Evolutionary conservation across 176 grass and related monocot species (phyloP).

Genomic region (Areca catechu): DNA sequence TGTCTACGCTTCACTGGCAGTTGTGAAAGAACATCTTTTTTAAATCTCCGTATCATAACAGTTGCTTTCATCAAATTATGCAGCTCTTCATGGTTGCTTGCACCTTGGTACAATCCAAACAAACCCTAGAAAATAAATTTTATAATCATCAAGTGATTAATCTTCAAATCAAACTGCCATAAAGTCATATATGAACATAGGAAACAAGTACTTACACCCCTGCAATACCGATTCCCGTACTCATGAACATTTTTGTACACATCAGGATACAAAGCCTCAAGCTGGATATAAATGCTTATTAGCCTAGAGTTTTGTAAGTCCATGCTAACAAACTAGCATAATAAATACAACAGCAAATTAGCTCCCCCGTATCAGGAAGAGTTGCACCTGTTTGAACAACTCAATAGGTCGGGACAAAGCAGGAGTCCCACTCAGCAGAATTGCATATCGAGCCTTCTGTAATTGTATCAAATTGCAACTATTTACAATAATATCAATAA

Average conservation of each 20-base stretch:
- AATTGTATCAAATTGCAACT: slow-evolving; percentile 21
- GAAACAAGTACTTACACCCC: slow-evolving; percentile 70
- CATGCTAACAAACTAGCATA: not conserved
- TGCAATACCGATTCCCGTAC: slow-evolving; percentile 88
- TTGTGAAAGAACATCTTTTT: slow-evolving; percentile 83
- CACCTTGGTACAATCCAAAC: slow-evolving; percentile 86
- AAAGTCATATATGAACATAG: too few relatives aligned
- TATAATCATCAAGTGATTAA: too few relatives aligned
- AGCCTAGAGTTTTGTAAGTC: not conserved
- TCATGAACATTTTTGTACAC: slow-evolving; percentile 84
- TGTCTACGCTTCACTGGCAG: slow-evolving; percentile 83
- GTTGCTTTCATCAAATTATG: slow-evolving; percentile 98
- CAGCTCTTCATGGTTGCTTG: slow-evolving; percentile 93
- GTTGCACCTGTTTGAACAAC: slow-evolving; percentile 73
- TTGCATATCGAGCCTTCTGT: slow-evolving; percentile 80
- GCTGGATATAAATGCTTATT: slow-evolving; percentile 33
- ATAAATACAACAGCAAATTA: not conserved
- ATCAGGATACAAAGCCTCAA: slow-evolving; percentile 65
- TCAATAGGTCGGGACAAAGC: slow-evolving; percentile 93
- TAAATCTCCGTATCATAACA: slow-evolving; percentile 89
- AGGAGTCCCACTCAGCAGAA: slow-evolving; percentile 92
- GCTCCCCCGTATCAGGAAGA: not conserved
- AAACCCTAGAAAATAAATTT: slow-evolving; percentile 36
- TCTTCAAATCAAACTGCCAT: not conserved
- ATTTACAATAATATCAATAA: not conserved